phyloP scores from a whole-genome alignment of 495 filamentous ascomycete genomes.

The Mytilinidion resinicola region DNA sequence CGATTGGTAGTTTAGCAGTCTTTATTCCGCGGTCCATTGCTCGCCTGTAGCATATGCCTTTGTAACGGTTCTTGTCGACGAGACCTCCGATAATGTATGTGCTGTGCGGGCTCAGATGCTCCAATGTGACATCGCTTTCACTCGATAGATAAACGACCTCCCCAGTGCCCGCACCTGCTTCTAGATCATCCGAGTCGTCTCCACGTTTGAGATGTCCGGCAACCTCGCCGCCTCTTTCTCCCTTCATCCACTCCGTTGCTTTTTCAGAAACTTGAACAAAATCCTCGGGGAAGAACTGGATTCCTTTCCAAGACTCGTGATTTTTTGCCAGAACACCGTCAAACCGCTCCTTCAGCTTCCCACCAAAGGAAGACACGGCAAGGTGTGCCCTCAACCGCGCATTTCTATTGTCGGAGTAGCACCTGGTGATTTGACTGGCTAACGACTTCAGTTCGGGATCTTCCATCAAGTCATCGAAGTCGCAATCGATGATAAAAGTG shows the following conservation, averaged over 20 bases:
- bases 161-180: conserved; percentile 3
- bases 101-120: conserved; percentile 71
- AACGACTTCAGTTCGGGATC: conserved; percentile 78
- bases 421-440: conserved; percentile 71
- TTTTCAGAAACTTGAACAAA: conserved; percentile 57
- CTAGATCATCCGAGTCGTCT: conserved; percentile 27
- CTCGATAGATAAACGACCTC: conserved; percentile 81
- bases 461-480: conserved; percentile 84
- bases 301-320: conserved; percentile 71
- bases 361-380: conserved; percentile 67
- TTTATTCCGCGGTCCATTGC: conserved; percentile 68
- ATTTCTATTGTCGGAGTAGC: conserved; percentile 78
- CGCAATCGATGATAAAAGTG: conserved; percentile 80
- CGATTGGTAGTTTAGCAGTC: conserved; percentile 87
- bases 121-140: conserved; percentile 76
- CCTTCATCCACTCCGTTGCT: conserved; percentile 55
- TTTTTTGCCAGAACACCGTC: conserved; percentile 62
- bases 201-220: conserved; percentile 45
- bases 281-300: conserved; percentile 62
- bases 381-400: conserved; percentile 61
- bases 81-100: conserved; percentile 92
- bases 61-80: conserved; percentile 92
- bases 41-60: conserved; percentile 82
- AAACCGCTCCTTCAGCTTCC: conserved; percentile 68
- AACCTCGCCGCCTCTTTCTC: conserved; percentile 45